phyloP scores from a whole-genome alignment of 495 filamentous ascomycete genomes.

The Penicillium soppii region DNA sequence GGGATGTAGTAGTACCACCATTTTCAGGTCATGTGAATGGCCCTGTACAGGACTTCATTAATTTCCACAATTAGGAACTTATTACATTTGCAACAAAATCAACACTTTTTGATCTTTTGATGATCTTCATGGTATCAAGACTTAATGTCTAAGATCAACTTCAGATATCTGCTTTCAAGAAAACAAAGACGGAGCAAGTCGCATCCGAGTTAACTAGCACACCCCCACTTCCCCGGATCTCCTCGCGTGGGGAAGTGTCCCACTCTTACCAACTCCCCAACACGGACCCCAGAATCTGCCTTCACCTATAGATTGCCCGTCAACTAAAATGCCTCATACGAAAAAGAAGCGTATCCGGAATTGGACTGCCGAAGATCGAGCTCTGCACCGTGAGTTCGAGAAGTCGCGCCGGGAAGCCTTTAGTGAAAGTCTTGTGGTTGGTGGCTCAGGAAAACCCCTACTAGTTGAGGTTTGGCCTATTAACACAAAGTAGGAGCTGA shows the following conservation, averaged over 20 bases:
- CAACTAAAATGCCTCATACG: not conserved
- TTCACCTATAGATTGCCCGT: not conserved
- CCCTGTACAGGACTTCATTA: no score
- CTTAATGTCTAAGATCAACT: no score
- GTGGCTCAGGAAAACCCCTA: not conserved
- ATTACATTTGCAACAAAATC: no score
- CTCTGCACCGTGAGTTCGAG: slow-evolving; percentile 16
- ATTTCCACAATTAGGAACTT: no score
- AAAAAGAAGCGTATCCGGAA: slow-evolving; percentile 20
- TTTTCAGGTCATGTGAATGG: no score
- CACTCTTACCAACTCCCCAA: not conserved
- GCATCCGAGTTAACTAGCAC: not conserved
- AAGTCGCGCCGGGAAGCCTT: slow-evolving; percentile 20
- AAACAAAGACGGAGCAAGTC: no score
- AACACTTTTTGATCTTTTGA: no score
- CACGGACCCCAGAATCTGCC: not conserved
- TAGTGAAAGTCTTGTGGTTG: slow-evolving; percentile 11
- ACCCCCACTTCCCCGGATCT: not conserved
- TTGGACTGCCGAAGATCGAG: slow-evolving; percentile 19
- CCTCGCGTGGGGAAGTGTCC: not conserved
- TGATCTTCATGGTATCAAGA: no score
- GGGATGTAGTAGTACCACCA: no score
- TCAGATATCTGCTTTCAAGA: no score
- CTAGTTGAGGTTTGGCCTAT: not conserved
- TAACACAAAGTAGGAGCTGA: slow-evolving; percentile 8